Conservation (phyloP, 768 basidiomycete species). For the Psilocybe sp. region DNA sequence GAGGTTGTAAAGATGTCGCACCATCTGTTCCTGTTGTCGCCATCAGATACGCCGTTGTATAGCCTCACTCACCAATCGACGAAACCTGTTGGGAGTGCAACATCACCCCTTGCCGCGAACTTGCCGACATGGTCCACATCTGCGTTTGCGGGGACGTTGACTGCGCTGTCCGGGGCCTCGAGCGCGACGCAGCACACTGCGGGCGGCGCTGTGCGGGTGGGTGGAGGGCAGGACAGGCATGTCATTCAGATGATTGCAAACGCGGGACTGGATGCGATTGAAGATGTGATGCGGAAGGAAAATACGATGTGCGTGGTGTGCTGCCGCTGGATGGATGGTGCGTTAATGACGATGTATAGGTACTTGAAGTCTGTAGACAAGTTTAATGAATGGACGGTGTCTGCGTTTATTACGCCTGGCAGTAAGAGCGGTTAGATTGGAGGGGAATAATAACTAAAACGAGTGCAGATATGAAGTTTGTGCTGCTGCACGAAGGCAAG, state of each 20-base stretch:
- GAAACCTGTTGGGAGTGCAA: slow-evolving; percentile 57
- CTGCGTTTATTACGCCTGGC: slow-evolving; percentile 91
- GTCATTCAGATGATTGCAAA: slow-evolving; percentile 99
- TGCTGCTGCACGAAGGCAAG: slow-evolving; percentile 91
- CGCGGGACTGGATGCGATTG: slow-evolving; percentile 91
- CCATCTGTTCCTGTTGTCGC: slow-evolving; percentile 82
- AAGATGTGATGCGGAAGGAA: slow-evolving; percentile 87
- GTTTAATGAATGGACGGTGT: slow-evolving; percentile 99
- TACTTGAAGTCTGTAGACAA: slow-evolving; percentile 94
- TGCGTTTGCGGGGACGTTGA: slow-evolving; percentile 86
- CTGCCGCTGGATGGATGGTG: slow-evolving; percentile 6
- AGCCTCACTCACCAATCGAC: slow-evolving; percentile 79
- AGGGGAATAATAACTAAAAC: slow-evolving; percentile 13
- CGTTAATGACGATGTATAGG: slow-evolving; percentile 43
- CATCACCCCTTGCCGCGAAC: slow-evolving; percentile 76
- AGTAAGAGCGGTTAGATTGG: slow-evolving; percentile 55
- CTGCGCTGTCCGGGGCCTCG: slow-evolving; percentile 82
- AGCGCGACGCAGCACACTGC: slow-evolving; percentile 68
- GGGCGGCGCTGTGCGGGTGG: slow-evolving; percentile 65
- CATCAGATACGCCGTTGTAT: slow-evolving; percentile 85
- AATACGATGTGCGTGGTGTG: slow-evolving; percentile 61
- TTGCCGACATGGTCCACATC: slow-evolving; percentile 89
- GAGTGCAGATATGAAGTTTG: slow-evolving; percentile 84
- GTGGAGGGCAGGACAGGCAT: slow-evolving; percentile 84
- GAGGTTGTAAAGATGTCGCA: slow-evolving; percentile 60